Base-by-base conservation (phyloP, 176 grass and related monocot species). In the Tillandsia leiboldiana region DNA sequence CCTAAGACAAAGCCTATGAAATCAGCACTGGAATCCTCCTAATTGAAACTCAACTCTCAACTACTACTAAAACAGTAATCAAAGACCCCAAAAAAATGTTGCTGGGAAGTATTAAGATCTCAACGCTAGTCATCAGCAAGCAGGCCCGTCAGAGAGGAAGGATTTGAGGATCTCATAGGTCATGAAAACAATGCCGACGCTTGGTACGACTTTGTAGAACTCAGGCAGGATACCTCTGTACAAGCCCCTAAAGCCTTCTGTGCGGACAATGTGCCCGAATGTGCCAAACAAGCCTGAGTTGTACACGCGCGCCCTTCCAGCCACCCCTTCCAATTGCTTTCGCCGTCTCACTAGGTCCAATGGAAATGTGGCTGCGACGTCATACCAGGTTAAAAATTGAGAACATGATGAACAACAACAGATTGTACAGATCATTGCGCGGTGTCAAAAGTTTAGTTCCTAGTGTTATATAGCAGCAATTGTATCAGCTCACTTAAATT, bases 161-260 rank as follows among this genome's bases (percentile, higher is more conserved):
- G 79, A 88, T 68, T 97, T 90, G 4, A 97, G 73, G 9, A 66
- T 79, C 81, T 97, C 89, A 1, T 90, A 97, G 27, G 93, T 97
- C 93, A 92, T 92, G 83, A 97, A 96, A 75, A 90, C 66, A 66
- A 97, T 89, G 61, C 93, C 93, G 12, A 97, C 93, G 10, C 93
- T 86, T 7, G 93, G 93, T 69, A 96, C 86, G 10, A 96, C 93
- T 73, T 96, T 92, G 78, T 83, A 92, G 81, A 92, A 96, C 72
- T 96, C 93, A 0, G 89, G 93, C 81, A 97, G 78, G 65, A 97
- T 97, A 73, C 93, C 93, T 97, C 93, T 86, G 69, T 97, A 97
- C 68, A 97, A 71, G 64, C 93, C 93, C 64, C 84, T 79, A 67
- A 83, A 75, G 29, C 93, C 86, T 72, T 97, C 89, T 4, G 78